These are phyloP conservation scores for Kodamaea anthophila DNA, from an alignment of 1,139 yeast genomes.

Conservation along the genomic window DNA sequence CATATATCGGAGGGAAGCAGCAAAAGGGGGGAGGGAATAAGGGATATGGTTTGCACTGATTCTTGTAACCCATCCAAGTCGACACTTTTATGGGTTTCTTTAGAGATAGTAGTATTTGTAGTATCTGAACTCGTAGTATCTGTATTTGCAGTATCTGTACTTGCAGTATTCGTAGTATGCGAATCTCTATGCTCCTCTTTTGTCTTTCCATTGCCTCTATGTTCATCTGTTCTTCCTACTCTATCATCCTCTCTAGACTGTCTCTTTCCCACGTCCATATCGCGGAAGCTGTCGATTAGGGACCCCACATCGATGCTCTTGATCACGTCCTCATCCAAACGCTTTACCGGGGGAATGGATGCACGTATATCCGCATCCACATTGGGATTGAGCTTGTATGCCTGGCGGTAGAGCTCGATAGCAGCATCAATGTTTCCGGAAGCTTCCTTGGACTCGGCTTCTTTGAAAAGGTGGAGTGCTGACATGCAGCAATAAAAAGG, in stretches of 20 bases:
- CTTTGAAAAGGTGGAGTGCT: slow-evolving; percentile 62
- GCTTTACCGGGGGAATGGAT: slow-evolving; percentile 4
- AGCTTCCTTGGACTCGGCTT: slow-evolving; percentile 66
- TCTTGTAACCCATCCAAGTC: neutral
- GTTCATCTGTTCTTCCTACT: too few relatives aligned
- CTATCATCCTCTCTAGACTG: neutral
- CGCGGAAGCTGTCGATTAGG: slow-evolving; percentile 27
- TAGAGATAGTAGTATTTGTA: neutral
- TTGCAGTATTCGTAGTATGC: neutral
- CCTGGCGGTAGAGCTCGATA: slow-evolving; percentile 62
- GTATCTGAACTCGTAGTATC: neutral
- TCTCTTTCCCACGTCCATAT: slow-evolving; percentile 7
- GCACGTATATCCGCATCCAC: slow-evolving; percentile 65
- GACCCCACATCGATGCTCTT: slow-evolving; percentile 33
- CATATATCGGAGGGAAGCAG: slow-evolving; percentile 63
- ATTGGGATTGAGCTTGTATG: slow-evolving; percentile 58
- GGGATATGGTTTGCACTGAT: neutral
- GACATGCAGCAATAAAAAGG: too few relatives aligned
- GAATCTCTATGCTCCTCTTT: neutral
- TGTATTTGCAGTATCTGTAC: neutral
- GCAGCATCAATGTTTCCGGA: slow-evolving; percentile 81
- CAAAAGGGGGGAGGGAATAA: slow-evolving; percentile 38
- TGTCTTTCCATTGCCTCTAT: too few relatives aligned
- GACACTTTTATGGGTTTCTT: neutral
- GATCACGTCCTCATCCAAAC: slow-evolving; percentile 28